These are phyloP conservation scores for Ceriops zippeliana DNA, from an alignment of 345 rosid genomes.

Conservation along the genomic window DNA sequence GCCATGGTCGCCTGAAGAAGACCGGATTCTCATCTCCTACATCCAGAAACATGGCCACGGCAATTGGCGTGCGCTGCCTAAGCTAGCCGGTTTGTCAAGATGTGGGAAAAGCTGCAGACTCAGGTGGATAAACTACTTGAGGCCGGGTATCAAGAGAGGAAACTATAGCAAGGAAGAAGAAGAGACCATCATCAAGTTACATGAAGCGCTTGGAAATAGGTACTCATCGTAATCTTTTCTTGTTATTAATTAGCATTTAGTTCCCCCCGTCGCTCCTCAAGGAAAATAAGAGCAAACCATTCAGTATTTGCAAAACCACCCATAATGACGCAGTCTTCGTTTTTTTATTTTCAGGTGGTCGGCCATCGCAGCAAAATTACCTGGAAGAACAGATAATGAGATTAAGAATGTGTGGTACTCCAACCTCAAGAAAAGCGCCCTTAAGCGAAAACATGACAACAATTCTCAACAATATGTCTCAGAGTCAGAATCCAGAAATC, in stretches of 20 bases:
- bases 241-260: not conserved
- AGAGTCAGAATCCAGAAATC: conserved; percentile 17
- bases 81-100: conserved; percentile 73
- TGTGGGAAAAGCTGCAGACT: conserved; percentile 84
- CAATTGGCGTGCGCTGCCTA: conserved; percentile 78
- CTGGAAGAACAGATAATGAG: conserved; percentile 91
- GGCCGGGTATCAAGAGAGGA: conserved; percentile 82
- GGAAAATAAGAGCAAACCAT: not conserved
- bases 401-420: conserved; percentile 94
- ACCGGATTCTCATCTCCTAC: conserved; percentile 49
- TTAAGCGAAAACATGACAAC: conserved; percentile 35
- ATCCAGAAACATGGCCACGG: conserved; percentile 55
- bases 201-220: conserved; percentile 76
- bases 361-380: conserved; percentile 68
- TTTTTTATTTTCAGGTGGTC: conserved; percentile 58
- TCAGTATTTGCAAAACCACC: not conserved
- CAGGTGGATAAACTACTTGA: conserved; percentile 68
- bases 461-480: conserved; percentile 17
- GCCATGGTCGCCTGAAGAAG: conserved; percentile 77
- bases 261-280: too few relatives aligned
- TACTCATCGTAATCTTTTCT: conserved; percentile 8
- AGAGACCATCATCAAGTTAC: conserved; percentile 59
- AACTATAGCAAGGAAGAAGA: conserved; percentile 78
- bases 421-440: conserved; percentile 66
- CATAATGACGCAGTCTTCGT: not conserved